Evolutionary conservation across 306 rosid genomes (phyloP).

Genomic region (Purshia tridentata): DNA sequence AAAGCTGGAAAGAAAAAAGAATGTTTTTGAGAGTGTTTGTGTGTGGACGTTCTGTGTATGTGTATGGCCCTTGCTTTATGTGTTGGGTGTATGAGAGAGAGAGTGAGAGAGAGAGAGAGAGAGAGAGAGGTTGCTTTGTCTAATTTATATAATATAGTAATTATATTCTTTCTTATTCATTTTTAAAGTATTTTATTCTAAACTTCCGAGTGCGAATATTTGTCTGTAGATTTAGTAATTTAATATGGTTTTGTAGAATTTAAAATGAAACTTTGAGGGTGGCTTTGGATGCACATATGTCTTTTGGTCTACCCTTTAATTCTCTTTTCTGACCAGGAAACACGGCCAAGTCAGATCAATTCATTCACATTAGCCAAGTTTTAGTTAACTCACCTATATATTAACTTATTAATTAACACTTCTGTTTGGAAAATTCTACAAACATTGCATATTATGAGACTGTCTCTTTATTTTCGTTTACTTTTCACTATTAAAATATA

Average conservation of each 20-base stretch:
- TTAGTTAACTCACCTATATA: neutral
- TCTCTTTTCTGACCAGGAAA: neutral
- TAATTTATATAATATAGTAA: conserved; percentile 2
- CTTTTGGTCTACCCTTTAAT: neutral
- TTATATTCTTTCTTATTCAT: conserved; percentile 17
- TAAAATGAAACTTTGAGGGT: conserved; percentile 13
- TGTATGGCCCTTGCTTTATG: conserved; percentile 41
- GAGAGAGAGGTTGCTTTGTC: conserved; percentile 12
- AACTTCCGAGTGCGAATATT: conserved; percentile 29
- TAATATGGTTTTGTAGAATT: neutral
- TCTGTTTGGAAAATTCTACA: too few species aligned
- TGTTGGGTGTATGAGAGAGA: conserved; percentile 5
- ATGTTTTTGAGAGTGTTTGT: conserved; percentile 30
- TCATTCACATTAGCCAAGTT: neutral
- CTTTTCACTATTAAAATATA: too few species aligned
- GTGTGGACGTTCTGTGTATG: conserved; percentile 38
- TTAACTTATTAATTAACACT: neutral
- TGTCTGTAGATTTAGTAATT: conserved; percentile 25
- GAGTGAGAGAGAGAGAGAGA: conserved; percentile 20
- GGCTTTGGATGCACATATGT: neutral
- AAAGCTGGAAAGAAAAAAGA: conserved; percentile 36
- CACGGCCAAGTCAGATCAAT: neutral
- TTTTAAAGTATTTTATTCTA: conserved; percentile 18
- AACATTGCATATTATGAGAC: too few species aligned
- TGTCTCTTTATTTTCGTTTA: neutral